Evolutionary conservation across 768 basidiomycete species (phyloP).

Genomic region (Macrolepiota dolichaula): DNA sequence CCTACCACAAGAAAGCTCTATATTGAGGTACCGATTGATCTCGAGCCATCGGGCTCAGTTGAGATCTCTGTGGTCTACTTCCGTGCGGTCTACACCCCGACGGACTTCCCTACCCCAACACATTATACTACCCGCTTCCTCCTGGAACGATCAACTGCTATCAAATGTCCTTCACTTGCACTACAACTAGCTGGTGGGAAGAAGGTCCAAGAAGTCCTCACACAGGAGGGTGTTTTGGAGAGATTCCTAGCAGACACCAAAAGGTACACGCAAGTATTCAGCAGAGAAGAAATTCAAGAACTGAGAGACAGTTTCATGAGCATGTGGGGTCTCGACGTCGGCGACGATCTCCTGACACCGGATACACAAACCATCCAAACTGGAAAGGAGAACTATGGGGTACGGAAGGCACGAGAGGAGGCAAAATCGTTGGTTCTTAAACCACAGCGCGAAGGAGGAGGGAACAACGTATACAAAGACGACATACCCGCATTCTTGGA

Average conservation of each 20-base stretch:
- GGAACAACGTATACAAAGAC: conserved; percentile 90
- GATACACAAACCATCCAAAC: conserved; percentile 23
- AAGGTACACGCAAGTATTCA: conserved; percentile 30
- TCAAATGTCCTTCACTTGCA: conserved; percentile 89
- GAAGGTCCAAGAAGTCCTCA: conserved; percentile 90
- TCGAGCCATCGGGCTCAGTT: conserved; percentile 29
- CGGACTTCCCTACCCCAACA: conserved; percentile 64
- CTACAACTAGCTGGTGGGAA: conserved; percentile 96
- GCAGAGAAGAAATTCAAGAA: conserved; percentile 39
- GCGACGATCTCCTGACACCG: conserved; percentile 29
- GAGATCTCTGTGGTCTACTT: conserved; percentile 92
- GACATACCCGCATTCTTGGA: conserved; percentile 80
- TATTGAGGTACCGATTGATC: conserved; percentile 37
- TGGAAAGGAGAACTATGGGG: conserved; percentile 35
- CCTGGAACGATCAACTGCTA: conserved; percentile 79
- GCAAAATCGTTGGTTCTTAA: conserved; percentile 78
- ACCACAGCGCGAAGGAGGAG: conserved; percentile 97
- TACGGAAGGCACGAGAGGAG: conserved; percentile 47
- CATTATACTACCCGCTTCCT: conserved; percentile 74
- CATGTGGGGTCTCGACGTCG: conserved; percentile 80
- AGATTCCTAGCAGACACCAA: conserved; percentile 52
- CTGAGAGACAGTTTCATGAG: conserved; percentile 80
- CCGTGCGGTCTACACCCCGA: conserved; percentile 84
- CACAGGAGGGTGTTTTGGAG: conserved; percentile 70
- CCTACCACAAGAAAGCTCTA: conserved; percentile 30